These are phyloP conservation scores for Tremella yokohamensis DNA, from an alignment of 768 basidiomycete genomes.

Conservation along the genomic window DNA sequence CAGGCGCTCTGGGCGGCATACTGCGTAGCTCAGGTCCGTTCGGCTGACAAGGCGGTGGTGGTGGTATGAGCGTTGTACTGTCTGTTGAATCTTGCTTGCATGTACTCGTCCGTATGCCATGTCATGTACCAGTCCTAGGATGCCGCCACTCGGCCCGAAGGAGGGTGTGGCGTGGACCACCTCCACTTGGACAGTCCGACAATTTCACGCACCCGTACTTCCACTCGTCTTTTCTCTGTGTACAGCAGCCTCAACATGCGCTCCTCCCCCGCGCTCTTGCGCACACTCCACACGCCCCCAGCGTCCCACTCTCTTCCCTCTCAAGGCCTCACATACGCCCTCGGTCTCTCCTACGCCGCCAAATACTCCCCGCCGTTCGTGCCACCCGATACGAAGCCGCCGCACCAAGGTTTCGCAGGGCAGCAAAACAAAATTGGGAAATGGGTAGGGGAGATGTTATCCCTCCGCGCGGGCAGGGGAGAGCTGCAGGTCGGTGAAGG, in stretches of 20 bases:
- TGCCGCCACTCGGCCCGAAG: too few species aligned
- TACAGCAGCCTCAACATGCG: neutral
- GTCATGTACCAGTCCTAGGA: too few species aligned
- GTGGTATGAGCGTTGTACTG: neutral
- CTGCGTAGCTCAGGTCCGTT: neutral
- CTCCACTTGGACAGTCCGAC: too few species aligned
- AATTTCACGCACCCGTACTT: too few species aligned
- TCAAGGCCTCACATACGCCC: conserved; percentile 29
- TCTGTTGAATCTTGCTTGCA: too few species aligned
- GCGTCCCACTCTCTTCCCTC: conserved; percentile 9
- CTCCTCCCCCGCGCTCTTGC: conserved; percentile 11
- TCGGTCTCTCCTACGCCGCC: conserved; percentile 47
- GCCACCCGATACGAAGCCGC: conserved; percentile 15
- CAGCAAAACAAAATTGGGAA: conserved; percentile 23
- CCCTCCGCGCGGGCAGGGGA: conserved; percentile 37
- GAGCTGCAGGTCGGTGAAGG: conserved; percentile 33
- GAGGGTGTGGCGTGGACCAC: too few species aligned
- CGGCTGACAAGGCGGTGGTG: neutral
- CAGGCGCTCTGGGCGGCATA: conserved; percentile 2
- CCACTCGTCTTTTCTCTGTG: too few species aligned
- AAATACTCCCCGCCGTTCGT: conserved; percentile 49
- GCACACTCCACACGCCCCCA: conserved; percentile 16
- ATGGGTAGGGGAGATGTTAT: conserved; percentile 45
- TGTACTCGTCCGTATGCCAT: too few species aligned
- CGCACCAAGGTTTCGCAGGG: conserved; percentile 29